Evolutionary conservation across 441 rosid species (phyloP).

Genomic region (Gossypium gossypioides): DNA sequence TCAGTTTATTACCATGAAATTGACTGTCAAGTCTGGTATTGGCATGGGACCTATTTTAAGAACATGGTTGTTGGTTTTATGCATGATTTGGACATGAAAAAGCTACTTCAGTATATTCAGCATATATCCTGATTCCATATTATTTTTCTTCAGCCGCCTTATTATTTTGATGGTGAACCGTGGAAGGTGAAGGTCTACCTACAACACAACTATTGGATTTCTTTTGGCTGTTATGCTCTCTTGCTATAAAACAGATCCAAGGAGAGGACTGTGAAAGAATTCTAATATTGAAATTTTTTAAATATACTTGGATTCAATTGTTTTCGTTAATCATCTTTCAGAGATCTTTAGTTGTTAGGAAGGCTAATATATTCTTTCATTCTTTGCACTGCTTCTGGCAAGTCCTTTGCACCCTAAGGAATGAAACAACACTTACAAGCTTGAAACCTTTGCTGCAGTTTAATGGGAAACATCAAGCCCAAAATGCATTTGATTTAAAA

Average conservation of each 20-base stretch:
- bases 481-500: neutral
- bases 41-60: neutral
- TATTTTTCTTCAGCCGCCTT: constrained; percentile 15
- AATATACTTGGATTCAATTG: neutral
- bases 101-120: constrained; percentile 14
- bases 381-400: neutral
- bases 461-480: neutral
- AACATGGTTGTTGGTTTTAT: neutral
- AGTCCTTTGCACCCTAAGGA: neutral
- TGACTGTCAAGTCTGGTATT: neutral
- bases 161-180: neutral
- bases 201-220: neutral
- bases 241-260: no score
- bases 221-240: no score
- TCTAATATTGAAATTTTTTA: neutral
- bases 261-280: no score
- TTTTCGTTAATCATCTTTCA: no score
- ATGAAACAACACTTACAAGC: neutral
- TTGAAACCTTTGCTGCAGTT: no score
- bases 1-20: neutral
- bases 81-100: neutral
- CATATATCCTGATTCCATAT: no score
- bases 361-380: no score
- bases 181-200: neutral
- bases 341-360: no score